Evolutionary conservation across 441 rosid genomes (phyloP), one percentile per base, ranked within the genome.

Genomic region (Euphorbia celastroides): DNA sequence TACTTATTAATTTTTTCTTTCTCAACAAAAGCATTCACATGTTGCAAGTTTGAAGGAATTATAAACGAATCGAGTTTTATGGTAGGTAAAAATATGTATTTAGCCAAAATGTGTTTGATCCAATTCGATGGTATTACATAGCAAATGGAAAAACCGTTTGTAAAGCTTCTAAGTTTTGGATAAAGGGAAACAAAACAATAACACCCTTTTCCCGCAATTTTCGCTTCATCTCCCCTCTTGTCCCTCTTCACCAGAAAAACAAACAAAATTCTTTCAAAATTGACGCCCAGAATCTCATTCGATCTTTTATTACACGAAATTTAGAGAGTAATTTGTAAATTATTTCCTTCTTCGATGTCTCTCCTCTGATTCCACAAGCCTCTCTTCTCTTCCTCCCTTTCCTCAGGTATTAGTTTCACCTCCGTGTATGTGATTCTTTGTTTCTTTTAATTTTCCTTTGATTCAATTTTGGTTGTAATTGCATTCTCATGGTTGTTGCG

Each of bases 121-220:
- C 4, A 44, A 44, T 38, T 38, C 44, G n/a, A n/a, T n/a, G n/a
- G n/a, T n/a, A n/a, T 34, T 34, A 38, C 5, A 38, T 9, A 38
- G 20, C 50, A 60, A 22, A 23, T 61, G 41, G 27, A 32, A 36
- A 65, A 23, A 22, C 60, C 23, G 60, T 65, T 65, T 32, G 13
- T 48, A 2, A 5, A n/a, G 46, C n/a, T 56, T 34, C 5, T 6
- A 2, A 12, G 11, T 42, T 42, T 2, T 42, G 48, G 48, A 42
- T 17, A 42, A 42, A 9, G 48, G 48, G n/a, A n/a, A n/a, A n/a
- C n/a, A n/a, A 42, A 13, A 42, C 17, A 42, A 42, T 7, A 4
- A 17, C 4, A 42, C 48, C 17, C 10, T 28, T 60, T 77, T 71
- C 76, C 79, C 83, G 67, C 73, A 68, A 70, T 66, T 52, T 63